Percentiles rank a stretch among this genome's conserved stretches.
These are phyloP conservation scores for Globisporangium alternatum DNA, from an alignment of 352 stramenopile species.

Conservation along the genomic window DNA sequence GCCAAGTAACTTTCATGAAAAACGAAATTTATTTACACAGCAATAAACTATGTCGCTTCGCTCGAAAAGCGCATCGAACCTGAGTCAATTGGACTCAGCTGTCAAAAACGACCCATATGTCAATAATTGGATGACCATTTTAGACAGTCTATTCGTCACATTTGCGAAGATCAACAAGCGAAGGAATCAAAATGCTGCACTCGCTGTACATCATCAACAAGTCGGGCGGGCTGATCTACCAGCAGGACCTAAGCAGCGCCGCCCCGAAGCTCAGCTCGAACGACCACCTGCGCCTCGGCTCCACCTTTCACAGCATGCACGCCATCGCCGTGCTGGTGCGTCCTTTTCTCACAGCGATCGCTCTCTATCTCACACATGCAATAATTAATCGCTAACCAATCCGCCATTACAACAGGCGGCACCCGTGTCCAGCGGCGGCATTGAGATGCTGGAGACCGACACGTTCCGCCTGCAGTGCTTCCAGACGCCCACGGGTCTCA, in stretches of 20 bases:
- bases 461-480: slow-evolving; percentile 92
- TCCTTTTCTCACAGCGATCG: background rate
- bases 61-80: no score
- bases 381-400: background rate
- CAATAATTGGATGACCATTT: no score
- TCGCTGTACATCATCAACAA: slow-evolving; percentile 95
- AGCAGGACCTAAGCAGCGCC: slow-evolving; percentile 85
- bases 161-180: background rate
- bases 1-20: no score
- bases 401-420: slow-evolving; percentile 41
- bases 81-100: no score
- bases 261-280: slow-evolving; percentile 89
- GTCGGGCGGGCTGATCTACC: slow-evolving; percentile 91
- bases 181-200: slow-evolving; percentile 68
- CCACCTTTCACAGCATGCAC: slow-evolving; percentile 94
- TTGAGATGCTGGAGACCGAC: slow-evolving; percentile 90
- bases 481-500: slow-evolving; percentile 90
- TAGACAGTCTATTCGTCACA: background rate
- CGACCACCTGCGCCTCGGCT: slow-evolving; percentile 91
- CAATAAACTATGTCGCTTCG: no score
- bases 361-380: background rate
- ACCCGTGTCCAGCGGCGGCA: slow-evolving; percentile 81
- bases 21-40: no score
- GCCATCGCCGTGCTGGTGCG: slow-evolving; percentile 82
- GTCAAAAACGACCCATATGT: no score